Base-by-base conservation (phyloP, 257 asterid genomes). In the Paraleonurus japonicus region DNA sequence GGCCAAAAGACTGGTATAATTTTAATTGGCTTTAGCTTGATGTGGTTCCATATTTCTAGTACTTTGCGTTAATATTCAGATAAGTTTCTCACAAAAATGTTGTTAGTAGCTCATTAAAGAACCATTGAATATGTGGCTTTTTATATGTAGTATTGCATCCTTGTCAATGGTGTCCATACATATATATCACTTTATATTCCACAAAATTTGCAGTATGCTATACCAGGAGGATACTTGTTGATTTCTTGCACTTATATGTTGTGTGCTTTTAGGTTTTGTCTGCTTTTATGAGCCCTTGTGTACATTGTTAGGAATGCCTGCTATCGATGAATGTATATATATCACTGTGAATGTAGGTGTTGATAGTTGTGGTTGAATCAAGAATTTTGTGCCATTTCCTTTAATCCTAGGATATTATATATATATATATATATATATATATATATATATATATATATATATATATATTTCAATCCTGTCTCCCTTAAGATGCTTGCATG, bases 1-100 rank as follows among this genome's bases (percentile, higher is more conserved):
- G 85, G 90, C 93, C 67, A 95, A 95, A 77, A 82, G 62, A 81
- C 84, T 95, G 95, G 99, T 95, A 83, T 53, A 45, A n/a, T 39
- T 57, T 63, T 67, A 45, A 60, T 13, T 17, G 58, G 30, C 60
- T 65, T 70, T 77, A 68, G 69, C 48, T 55, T 32, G 69, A 69
- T 9, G 37, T 30, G 61, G 51, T 23, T 35, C 68, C 13, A 69
- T 22, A 35, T 33, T 60, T 39, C 22, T 53, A 3, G 26, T 51
- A 55, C 37, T 53, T 76, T n/a, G 11, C 12, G 58, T 69, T 66
- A 4, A 35, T 26, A 65, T 43, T 24, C 11, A 13, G 33, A 3
- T 48, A 61, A 24, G 28, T 13, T 68, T 54, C 51, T 45, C 11
- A 28, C 26, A 22, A 35, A 17, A 62, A 61, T 35, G 17, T 59